Percentiles rank a stretch among this genome's conserved stretches.
Evolutionary conservation across 768 basidiomycete genomes (phyloP).

Genomic region (Rhodocollybia butyracea): DNA sequence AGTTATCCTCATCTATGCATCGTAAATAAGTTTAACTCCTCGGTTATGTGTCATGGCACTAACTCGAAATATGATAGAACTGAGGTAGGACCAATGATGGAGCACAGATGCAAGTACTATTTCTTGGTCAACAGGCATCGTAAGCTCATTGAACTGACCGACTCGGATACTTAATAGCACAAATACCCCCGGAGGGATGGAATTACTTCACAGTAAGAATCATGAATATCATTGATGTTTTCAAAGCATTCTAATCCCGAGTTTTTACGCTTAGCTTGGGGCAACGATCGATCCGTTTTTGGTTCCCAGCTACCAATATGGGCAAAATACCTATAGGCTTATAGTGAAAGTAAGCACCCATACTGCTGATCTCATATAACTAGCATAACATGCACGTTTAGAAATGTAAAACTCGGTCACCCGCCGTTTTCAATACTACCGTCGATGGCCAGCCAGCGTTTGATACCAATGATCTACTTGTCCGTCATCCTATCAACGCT

Average conservation of each 20-base stretch:
- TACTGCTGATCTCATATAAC: neutral
- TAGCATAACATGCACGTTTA: neutral
- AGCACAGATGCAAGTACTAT: neutral
- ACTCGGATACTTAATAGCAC: neutral
- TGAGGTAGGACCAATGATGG: neutral
- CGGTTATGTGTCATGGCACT: neutral
- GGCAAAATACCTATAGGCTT: neutral
- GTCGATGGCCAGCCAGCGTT: too few relatives aligned
- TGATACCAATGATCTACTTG: too few relatives aligned
- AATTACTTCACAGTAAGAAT: neutral
- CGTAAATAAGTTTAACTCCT: neutral
- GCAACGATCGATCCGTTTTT: neutral
- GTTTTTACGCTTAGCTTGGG: neutral
- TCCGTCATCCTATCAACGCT: constrained; percentile 20
- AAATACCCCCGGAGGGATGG: neutral
- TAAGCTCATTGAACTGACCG: neutral
- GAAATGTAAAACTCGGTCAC: constrained; percentile 6
- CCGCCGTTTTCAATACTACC: constrained; percentile 23
- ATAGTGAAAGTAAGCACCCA: neutral
- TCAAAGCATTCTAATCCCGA: neutral
- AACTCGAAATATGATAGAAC: too few relatives aligned
- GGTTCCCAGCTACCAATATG: neutral
- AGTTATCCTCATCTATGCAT: neutral
- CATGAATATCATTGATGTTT: neutral
- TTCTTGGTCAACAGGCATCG: neutral